Evolutionary conservation across 176 grass and related monocot species (phyloP).

Genomic region (Cenchrus fungigraminus): DNA sequence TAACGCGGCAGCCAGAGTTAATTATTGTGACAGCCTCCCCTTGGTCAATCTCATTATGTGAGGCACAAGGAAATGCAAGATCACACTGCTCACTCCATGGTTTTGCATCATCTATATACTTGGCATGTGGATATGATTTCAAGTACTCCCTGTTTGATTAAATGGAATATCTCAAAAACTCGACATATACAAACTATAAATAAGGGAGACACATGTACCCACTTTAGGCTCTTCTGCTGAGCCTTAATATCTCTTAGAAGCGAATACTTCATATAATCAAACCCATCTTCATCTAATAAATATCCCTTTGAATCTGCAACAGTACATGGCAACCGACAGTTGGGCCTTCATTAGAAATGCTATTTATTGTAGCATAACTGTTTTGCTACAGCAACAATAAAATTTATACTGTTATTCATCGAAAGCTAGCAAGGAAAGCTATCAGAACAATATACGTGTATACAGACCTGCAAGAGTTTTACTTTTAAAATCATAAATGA

Average conservation of each 20-base stretch:
- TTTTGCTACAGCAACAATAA: neutral
- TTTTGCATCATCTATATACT: constrained; percentile 84
- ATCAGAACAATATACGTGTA: constrained; percentile 7
- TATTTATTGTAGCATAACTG: neutral
- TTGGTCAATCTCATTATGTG: constrained; percentile 96
- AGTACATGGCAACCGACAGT: constrained; percentile 10
- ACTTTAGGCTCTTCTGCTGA: constrained; percentile 95
- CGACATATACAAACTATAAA: constrained; percentile 29
- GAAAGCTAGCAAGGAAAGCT: constrained; percentile 7
- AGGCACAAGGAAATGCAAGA: constrained; percentile 95
- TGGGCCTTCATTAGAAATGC: constrained; percentile 23
- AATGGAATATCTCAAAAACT: constrained; percentile 50
- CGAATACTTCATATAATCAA: constrained; percentile 96
- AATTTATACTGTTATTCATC: neutral
- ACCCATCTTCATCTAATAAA: constrained; percentile 89
- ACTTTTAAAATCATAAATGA: constrained; percentile 1
- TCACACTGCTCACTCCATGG: constrained; percentile 88
- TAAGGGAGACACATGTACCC: constrained; percentile 48
- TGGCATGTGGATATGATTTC: constrained; percentile 87
- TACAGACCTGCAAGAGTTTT: neutral
- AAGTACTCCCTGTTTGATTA: constrained; percentile 82
- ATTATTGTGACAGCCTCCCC: constrained; percentile 76
- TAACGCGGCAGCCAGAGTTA: constrained; percentile 82
- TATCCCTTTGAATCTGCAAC: constrained; percentile 94
- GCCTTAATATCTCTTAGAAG: constrained; percentile 85